Base-by-base conservation (phyloP, 257 asterid genomes). In the Solanum arcanum region DNA sequence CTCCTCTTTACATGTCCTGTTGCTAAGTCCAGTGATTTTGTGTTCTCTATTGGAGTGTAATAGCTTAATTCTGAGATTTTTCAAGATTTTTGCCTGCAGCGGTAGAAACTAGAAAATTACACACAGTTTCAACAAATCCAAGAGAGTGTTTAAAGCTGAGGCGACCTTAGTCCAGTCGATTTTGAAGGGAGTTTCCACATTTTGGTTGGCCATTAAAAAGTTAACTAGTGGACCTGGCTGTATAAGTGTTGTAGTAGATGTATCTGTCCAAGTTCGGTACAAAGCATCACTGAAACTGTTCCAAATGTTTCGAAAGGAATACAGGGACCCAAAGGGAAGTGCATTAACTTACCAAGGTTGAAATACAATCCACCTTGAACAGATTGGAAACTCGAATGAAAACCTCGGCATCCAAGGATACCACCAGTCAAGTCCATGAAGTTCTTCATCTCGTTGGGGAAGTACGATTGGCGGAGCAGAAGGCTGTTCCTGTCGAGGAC, bases 301-400 rank as follows among this genome's bases (percentile, higher is more conserved):
- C 27, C 33, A 52, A 68, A 9, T 31, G 46, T 21, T 81, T 81
- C 0, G 85, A 31, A 81, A 81, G 29, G 7, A 81, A 49, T 49
- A 14, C 20, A 52, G 49, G 25, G 77, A 87, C 15, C 62, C 85
- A 39, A 56, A 69, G 52, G 35, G 16, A 39, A 64, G 56, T 18
- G 47, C 12, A 72, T 23, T 21, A 42, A 68, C 66, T 85, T 90
- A 92, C 96, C 94, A 83, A 92, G 88, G 72, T 89, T 93, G 41
- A 92, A 86, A 88, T 83, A 90, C 83, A 93, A 86, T 83, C 96
- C 96, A 64, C 94, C 93, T 84, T 91, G 94, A 60, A 89, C 89
- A 59, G 87, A 78, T 86, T 68, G 91, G 83, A 93, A 93, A 88
- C 95, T 93, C 15, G 92, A 89, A 87, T 85, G 88, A 70, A 91